Evolutionary conservation across 805 yeast species (phyloP).

Genomic region (Candida golubevii): DNA sequence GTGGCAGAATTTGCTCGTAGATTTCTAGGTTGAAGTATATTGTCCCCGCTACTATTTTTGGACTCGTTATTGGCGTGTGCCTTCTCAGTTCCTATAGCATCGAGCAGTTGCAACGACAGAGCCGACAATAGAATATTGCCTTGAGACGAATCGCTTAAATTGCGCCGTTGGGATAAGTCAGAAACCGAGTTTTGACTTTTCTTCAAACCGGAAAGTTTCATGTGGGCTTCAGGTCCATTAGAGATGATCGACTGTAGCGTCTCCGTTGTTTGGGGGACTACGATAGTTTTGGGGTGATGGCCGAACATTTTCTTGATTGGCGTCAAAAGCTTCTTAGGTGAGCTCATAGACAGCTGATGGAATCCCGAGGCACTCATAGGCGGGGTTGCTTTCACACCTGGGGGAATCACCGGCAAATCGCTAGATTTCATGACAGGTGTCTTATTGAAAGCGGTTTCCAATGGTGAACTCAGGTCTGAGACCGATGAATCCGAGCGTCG

Average conservation of each 20-base stretch:
- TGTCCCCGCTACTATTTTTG: neutral
- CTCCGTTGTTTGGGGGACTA: conserved; percentile 9
- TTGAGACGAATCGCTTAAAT: neutral
- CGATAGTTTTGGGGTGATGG: conserved; percentile 14
- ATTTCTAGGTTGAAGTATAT: neutral
- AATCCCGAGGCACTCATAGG: conserved; percentile 9
- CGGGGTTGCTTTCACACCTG: conserved; percentile 3
- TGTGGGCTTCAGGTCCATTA: neutral
- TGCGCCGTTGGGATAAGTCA: conserved; percentile 6
- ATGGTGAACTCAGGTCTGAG: conserved; percentile 12
- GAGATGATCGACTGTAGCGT: conserved; percentile 8
- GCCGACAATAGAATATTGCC: neutral
- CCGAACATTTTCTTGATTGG: conserved; percentile 34
- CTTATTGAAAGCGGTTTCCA: conserved; percentile 2
- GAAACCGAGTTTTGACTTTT: neutral
- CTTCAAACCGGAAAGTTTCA: conserved; percentile 5
- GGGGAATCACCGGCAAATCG: neutral
- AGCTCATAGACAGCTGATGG: conserved; percentile 13
- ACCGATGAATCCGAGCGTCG: conserved; percentile 16
- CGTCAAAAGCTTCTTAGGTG: conserved; percentile 36
- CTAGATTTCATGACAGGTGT: neutral
- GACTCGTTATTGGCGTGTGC: neutral
- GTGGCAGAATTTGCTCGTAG: neutral
- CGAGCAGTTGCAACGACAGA: neutral
- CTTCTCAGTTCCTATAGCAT: neutral